A percentile compares a stretch with the other conserved stretches of the same genome.
Conservation (phyloP, 1,139 yeast species). For the Geotrichum phurueaensis region DNA sequence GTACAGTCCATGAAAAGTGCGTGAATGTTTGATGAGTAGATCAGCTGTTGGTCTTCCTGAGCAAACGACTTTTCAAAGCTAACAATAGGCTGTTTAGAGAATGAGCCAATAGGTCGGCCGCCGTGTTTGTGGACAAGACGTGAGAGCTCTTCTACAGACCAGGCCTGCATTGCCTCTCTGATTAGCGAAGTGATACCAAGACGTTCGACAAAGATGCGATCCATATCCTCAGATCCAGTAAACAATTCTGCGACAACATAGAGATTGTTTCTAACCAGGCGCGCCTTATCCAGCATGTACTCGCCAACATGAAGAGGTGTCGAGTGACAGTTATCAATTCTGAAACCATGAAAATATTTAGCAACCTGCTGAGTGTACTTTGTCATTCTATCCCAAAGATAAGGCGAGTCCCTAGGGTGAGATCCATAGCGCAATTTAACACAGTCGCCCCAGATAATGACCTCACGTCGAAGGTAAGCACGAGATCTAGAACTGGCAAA, state of each 20-base stretch:
- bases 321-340: constrained; percentile 93
- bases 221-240: constrained; percentile 88
- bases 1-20: constrained; percentile 97
- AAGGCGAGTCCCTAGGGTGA: constrained; percentile 75
- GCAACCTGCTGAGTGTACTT: constrained; percentile 72
- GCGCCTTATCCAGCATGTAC: constrained; percentile 78
- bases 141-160: constrained; percentile 81
- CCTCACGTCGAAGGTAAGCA: constrained; percentile 85
- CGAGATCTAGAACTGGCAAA: constrained; percentile 77
- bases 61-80: constrained; percentile 20
- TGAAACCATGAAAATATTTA: constrained; percentile 70
- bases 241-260: constrained; percentile 93
- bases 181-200: constrained; percentile 82
- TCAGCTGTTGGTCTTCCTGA: constrained; percentile 37
- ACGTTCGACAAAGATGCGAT: constrained; percentile 81
- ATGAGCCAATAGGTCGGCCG: constrained; percentile 91
- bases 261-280: constrained; percentile 73
- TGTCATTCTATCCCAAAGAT: constrained; percentile 83
- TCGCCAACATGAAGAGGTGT: constrained; percentile 96
- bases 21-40: constrained; percentile 72
- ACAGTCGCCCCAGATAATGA: constrained; percentile 97
- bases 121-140: constrained; percentile 87
- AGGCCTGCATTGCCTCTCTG: constrained; percentile 96
- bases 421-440: constrained; percentile 83
- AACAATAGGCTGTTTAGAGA: constrained; percentile 34